phyloP scores from a whole-genome alignment of 495 filamentous ascomycete genomes.

The Xylaria acuta region DNA sequence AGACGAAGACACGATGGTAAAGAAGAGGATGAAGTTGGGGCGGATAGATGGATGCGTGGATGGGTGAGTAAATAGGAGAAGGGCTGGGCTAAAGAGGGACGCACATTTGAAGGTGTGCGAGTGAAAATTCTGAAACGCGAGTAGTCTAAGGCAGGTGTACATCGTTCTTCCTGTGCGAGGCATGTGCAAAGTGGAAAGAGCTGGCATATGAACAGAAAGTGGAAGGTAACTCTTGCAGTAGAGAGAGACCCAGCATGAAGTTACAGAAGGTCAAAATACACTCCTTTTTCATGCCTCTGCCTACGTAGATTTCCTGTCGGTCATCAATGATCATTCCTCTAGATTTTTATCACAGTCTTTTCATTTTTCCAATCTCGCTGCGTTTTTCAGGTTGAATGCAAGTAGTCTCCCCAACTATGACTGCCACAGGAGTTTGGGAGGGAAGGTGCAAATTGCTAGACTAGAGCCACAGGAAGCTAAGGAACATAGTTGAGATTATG shows the following conservation, averaged over 20 bases:
- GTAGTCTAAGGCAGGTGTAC: not conserved
- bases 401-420: not conserved
- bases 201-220: slow-evolving; percentile 3
- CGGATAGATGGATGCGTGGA: slow-evolving; percentile 5
- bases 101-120: not conserved
- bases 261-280: not conserved
- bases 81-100: not conserved
- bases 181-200: slow-evolving; percentile 3
- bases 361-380: not conserved
- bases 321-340: not conserved
- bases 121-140: not conserved
- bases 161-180: not conserved
- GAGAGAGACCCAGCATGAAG: not conserved
- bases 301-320: not conserved
- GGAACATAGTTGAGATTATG: not conserved
- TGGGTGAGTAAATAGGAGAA: slow-evolving; percentile 3
- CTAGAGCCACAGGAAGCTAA: not conserved
- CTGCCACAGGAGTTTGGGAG: not conserved
- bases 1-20: not conserved
- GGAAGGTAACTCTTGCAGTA: not conserved
- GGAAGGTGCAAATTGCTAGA: not conserved
- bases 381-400: not conserved
- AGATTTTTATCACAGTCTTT: not conserved
- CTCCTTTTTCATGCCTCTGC: not conserved
- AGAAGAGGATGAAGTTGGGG: not conserved